These are phyloP conservation scores for Lipomyces sp. DNA, from an alignment of 805 yeast species.

Conservation along the genomic window DNA sequence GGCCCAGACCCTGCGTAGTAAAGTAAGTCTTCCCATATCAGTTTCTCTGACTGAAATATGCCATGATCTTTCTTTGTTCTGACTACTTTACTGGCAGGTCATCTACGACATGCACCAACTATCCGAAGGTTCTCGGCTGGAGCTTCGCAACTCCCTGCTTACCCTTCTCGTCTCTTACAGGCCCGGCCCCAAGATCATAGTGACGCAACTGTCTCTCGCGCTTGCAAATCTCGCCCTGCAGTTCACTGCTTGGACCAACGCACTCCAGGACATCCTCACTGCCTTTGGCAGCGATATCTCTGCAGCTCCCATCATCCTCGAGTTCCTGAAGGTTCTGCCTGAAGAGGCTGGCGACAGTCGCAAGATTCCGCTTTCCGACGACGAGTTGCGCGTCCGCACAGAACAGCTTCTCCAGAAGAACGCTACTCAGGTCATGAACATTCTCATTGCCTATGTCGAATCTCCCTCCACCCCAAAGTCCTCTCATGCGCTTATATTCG, in stretches of 20 bases:
- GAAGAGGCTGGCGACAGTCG: conserved; percentile 82
- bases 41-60: neutral
- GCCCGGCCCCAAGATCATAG: conserved; percentile 53
- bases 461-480: conserved; percentile 37
- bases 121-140: conserved; percentile 52
- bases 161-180: conserved; percentile 52
- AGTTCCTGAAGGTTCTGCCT: conserved; percentile 81
- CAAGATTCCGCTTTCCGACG: conserved; percentile 74
- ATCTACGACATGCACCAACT: conserved; percentile 82
- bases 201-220: conserved; percentile 79
- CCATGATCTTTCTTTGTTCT: neutral
- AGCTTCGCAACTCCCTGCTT: conserved; percentile 67
- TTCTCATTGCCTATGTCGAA: conserved; percentile 54
- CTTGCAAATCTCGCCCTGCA: conserved; percentile 81
- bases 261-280: conserved; percentile 63
- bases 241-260: conserved; percentile 64
- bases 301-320: conserved; percentile 54
- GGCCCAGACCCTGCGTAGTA: conserved; percentile 86
- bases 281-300: conserved; percentile 43
- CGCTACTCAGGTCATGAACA: conserved; percentile 62
- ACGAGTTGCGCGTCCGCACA: conserved; percentile 67
- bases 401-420: conserved; percentile 60
- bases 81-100: conserved; percentile 39
- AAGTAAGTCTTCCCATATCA: conserved; percentile 33
- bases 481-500: conserved; percentile 51